Conservation (phyloP, 1,284 basidiomycete species). For the Waitea zeae region DNA sequence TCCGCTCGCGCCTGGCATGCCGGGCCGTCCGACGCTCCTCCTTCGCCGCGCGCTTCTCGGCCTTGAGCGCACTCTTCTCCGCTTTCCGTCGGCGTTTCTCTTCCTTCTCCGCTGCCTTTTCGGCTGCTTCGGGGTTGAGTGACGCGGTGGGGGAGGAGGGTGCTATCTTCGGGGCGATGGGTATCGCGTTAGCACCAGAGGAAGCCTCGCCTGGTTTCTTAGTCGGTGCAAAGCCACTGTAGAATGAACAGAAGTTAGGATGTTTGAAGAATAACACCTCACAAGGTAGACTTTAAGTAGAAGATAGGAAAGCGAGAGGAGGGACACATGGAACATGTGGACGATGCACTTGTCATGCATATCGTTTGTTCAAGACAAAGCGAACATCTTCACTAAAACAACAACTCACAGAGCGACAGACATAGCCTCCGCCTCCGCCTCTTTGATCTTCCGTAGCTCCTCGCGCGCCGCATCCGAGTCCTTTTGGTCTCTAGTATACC, state of each 20-base stretch:
- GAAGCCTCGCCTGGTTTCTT: conserved; percentile 17
- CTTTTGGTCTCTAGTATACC: conserved; percentile 62
- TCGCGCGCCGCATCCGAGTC: conserved; percentile 33
- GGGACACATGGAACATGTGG: neutral
- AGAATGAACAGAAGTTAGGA: too few relatives aligned
- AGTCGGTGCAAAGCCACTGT: conserved; percentile 45
- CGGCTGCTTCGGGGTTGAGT: conserved; percentile 10
- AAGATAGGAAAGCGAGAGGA: conserved; percentile 1
- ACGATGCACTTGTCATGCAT: too few relatives aligned
- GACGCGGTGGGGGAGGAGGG: conserved; percentile 14
- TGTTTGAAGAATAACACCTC: too few relatives aligned
- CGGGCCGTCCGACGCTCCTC: conserved; percentile 24
- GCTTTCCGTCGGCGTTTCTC: conserved; percentile 26
- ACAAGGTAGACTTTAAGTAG: neutral
- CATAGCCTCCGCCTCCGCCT: conserved; percentile 76
- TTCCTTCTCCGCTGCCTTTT: conserved; percentile 29
- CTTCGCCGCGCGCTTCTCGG: conserved; percentile 32
- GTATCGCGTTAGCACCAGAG: conserved; percentile 12
- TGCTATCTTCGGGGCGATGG: conserved; percentile 9
- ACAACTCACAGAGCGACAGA: conserved; percentile 59
- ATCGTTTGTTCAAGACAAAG: too few relatives aligned
- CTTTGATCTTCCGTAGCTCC: conserved; percentile 70
- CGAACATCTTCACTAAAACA: too few relatives aligned
- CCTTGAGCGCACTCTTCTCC: conserved; percentile 36
- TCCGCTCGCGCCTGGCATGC: too few relatives aligned